These are phyloP conservation scores for Volvox reticuliferus DNA, from an alignment of 139 green algal species.

Conservation along the genomic window DNA sequence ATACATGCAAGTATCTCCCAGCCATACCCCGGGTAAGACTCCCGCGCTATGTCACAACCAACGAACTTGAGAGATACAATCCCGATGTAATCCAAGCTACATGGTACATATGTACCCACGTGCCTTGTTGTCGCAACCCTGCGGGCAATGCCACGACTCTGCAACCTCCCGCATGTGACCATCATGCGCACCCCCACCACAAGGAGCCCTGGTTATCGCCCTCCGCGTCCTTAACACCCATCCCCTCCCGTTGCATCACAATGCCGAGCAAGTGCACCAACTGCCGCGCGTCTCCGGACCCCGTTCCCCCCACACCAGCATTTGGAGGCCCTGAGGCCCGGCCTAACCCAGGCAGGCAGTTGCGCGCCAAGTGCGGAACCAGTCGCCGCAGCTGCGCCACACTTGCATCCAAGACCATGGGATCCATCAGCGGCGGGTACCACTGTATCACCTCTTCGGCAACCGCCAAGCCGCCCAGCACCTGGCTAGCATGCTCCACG, in stretches of 20 bases:
- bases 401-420: background rate
- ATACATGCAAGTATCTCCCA: too few relatives aligned
- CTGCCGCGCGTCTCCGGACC: background rate
- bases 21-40: too few relatives aligned
- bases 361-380: slow-evolving; percentile 18
- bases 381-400: slow-evolving; percentile 27
- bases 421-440: slow-evolving; percentile 40
- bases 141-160: too few relatives aligned
- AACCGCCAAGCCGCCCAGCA: slow-evolving; percentile 1
- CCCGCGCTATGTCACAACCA: too few relatives aligned
- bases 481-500: slow-evolving; percentile 1
- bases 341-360: background rate
- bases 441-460: slow-evolving; percentile 39
- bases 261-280: slow-evolving; percentile 46
- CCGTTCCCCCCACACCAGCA: background rate
- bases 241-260: slow-evolving; percentile 19
- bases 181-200: slow-evolving; percentile 13
- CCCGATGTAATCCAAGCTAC: too few relatives aligned
- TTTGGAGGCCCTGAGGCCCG: background rate
- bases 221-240: background rate
- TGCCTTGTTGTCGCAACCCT: too few relatives aligned
- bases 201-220: background rate
- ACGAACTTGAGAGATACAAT: too few relatives aligned
- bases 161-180: too few relatives aligned
- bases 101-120: too few relatives aligned